Percentiles rank a stretch among this genome's conserved stretches.
phyloP scores from a whole-genome alignment of 108 stramenopile genomes.

The Cyclostephanos invisitatus region DNA sequence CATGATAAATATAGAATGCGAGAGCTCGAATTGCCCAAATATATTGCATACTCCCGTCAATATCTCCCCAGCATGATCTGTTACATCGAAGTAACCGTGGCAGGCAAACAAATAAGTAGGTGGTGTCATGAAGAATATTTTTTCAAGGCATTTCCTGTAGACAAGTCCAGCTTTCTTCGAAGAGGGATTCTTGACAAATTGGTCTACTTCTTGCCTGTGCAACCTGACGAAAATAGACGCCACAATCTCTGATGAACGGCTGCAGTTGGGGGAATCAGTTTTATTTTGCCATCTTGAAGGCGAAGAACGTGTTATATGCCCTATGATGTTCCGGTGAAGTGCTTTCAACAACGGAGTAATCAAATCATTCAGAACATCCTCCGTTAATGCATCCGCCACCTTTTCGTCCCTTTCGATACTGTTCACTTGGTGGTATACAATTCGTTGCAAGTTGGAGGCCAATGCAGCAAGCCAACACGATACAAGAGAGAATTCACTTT shows the following conservation, averaged over 20 bases:
- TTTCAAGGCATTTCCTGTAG: slow-evolving; percentile 39
- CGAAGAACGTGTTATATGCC: slow-evolving; percentile 8
- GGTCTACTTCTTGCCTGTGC: slow-evolving; percentile 36
- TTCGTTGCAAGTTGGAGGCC: slow-evolving; percentile 23
- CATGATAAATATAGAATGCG: slow-evolving; percentile 37
- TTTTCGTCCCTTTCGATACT: background rate
- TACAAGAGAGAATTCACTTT: slow-evolving; percentile 11
- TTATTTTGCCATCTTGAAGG: background rate
- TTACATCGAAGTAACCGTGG: slow-evolving; percentile 13
- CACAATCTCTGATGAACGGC: slow-evolving; percentile 8
- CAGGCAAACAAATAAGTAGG: slow-evolving; percentile 25
- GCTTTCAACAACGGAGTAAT: slow-evolving; percentile 38
- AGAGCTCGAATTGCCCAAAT: slow-evolving; percentile 31
- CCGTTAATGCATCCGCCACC: slow-evolving; percentile 16
- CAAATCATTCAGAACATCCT: slow-evolving; percentile 19
- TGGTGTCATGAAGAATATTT: slow-evolving; percentile 34
- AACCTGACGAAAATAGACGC: slow-evolving; percentile 32
- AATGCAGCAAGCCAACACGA: slow-evolving; percentile 32
- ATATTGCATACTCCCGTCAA: slow-evolving; percentile 29
- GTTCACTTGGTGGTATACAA: slow-evolving; percentile 11
- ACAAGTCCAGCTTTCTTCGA: slow-evolving; percentile 32
- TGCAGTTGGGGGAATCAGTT: background rate
- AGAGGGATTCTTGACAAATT: slow-evolving; percentile 31
- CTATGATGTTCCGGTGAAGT: slow-evolving; percentile 29
- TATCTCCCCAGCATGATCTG: slow-evolving; percentile 26